Base-by-base conservation (phyloP, 1,284 basidiomycete species). In the Sphaerobolus stellatus region DNA sequence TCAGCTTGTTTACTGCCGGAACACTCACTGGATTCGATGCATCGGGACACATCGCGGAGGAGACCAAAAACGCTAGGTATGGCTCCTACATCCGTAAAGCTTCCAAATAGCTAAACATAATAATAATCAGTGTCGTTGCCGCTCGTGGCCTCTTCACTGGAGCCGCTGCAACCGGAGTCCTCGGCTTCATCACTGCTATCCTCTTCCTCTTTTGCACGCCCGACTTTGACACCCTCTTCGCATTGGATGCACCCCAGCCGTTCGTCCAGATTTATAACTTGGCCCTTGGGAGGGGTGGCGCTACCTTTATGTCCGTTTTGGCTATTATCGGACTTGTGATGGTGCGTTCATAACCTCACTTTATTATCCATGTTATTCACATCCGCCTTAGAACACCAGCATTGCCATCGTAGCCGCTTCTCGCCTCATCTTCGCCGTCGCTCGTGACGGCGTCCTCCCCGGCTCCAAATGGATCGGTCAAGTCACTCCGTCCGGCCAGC, bases 21-120 rank as follows among this genome's bases (percentile, higher is more conserved):
- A 89, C 86, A 0, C 73, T 94, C 72, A 92, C 88, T 13, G 92
- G 92, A 2, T 94, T 92, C 62, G 92, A 93, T 68, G 91, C 91
- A 0, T 86, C 90, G 16, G 92, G 92, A 0, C 92, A 94, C 60
- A 86, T 94, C 56, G 90, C 90, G 2, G 92, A 94, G 70, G 92
- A 94, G 71, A 93, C 92, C 0, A 90, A 90, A 68, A 87, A 93
- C 65, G 91, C 92, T 7, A 84, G 83, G 86, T 84, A 64, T 48
- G 63, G 52, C 36, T 44, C 46, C 11, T 24, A 8, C 27, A 36
- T 7, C 6, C 18, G 7, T 13, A 27, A 2, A 25, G 44, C 31
- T 48, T 24, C 16, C 25, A 40, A 14, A 43, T 11, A 48, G 14
- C 50, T 56, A 24, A 34, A 13, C 48, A 54, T 44, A 48, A 25